Base-by-base conservation (phyloP, 2,329 filamentous ascomycete species). In the Tolypocladium capitatum region DNA sequence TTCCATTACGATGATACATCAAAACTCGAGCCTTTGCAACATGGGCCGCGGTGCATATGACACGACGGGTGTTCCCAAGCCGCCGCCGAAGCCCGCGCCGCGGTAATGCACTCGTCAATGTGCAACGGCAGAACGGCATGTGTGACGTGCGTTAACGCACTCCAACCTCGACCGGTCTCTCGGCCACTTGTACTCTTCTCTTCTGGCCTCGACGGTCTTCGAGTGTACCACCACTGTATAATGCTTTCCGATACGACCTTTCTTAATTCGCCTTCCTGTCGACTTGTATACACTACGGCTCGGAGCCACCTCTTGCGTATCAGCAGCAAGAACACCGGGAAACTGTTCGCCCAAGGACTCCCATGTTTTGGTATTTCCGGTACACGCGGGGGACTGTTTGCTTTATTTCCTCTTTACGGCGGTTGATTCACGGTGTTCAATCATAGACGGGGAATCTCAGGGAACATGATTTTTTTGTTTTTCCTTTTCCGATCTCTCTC, bases 1-100 rank as follows among this genome's bases (percentile, higher is more conserved):
- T 49, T 50, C 50, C 52, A 30, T 52, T 58, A 67, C 52, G 52
- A 71, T 71, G 68, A 53, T 66, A 52, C 56, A 62, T 52, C 52
- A 56, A 49, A 59, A 58, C 46, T 59, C 61, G 50, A 59, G 54
- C 51, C 58, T 60, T 45, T 59, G 55, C 62, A 71, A 74, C 60
- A 73, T 73, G 69, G 72, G 69, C 51, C 66, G 72, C 49, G 72
- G 72, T 49, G 72, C 70, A 53, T 75, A 75, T 56, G 72, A 75
- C 54, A 73, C 70, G 52, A 74, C 71, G 24, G 70, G 70, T 43
- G 63, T 73, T 24, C 63, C 66, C 49, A 74, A 74, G 62, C 72
- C 71, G 48, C 66, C 67, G 28, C 68, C 67, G 47, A 64, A 63
- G 45, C 67, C 67, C 46, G 65, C 67, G 58, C 66, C 65, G 48